These are phyloP conservation scores for Acanthamoeba rhysodes DNA, from an alignment of 208 protist species.

Conservation along the genomic window DNA sequence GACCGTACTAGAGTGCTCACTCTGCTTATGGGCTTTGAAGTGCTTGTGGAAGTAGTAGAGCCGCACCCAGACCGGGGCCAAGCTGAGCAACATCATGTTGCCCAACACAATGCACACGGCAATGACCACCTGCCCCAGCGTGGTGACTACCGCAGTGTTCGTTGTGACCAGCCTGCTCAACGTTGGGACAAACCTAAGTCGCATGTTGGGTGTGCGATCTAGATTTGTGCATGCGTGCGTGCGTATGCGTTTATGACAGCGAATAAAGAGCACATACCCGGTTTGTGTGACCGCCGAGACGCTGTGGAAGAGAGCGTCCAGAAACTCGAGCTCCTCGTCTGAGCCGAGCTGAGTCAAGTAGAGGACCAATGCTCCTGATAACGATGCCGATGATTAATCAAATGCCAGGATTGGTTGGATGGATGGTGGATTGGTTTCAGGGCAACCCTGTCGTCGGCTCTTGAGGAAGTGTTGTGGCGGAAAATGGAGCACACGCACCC, in stretches of 20 bases:
- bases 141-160: neutral
- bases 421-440: neutral
- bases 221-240: too few species aligned
- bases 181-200: neutral
- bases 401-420: neutral
- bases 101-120: neutral
- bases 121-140: neutral
- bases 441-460: neutral
- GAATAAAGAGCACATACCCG: neutral
- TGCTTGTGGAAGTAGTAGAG: slow-evolving; percentile 1
- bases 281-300: neutral
- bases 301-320: neutral
- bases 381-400: too few species aligned
- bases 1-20: too few species aligned
- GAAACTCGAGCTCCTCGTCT: neutral
- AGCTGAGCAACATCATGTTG: neutral
- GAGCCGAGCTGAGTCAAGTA: neutral
- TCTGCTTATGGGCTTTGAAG: too few species aligned
- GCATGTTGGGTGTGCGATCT: too few species aligned
- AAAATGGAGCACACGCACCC: neutral
- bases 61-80: neutral
- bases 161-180: neutral
- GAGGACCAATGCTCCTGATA: neutral
- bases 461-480: neutral
- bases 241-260: too few species aligned